Evolutionary conservation across 2,329 filamentous ascomycete genomes (phyloP).

Genomic region (Zymoseptoria pseudotritici): DNA sequence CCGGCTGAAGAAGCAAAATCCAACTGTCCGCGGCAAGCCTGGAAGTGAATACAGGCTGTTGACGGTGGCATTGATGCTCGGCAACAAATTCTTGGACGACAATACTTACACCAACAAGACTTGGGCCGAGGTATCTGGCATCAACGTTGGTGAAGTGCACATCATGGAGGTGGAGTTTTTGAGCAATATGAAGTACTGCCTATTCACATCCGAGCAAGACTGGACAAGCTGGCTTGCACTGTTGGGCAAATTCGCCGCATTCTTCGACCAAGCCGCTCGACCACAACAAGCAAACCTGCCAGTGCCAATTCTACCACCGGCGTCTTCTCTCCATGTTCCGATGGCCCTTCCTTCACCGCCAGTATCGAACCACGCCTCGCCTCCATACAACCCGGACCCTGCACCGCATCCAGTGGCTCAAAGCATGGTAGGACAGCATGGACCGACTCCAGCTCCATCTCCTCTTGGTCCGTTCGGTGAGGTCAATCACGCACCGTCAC

Average conservation of each 20-base stretch:
- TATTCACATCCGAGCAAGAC: slow-evolving; percentile 76
- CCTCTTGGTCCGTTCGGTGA: slow-evolving; percentile 32
- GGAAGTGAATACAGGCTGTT: slow-evolving; percentile 90
- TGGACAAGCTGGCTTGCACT: slow-evolving; percentile 85
- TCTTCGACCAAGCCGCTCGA: slow-evolving; percentile 62
- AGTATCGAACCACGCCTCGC: slow-evolving; percentile 44
- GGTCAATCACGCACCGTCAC: slow-evolving; percentile 31
- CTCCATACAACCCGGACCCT: slow-evolving; percentile 34
- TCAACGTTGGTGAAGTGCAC: slow-evolving; percentile 89
- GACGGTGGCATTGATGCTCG: slow-evolving; percentile 93
- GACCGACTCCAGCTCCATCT: slow-evolving; percentile 37
- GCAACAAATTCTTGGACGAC: slow-evolving; percentile 97
- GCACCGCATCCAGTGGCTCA: slow-evolving; percentile 35
- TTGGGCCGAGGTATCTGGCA: slow-evolving; percentile 95
- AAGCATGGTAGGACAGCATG: slow-evolving; percentile 26
- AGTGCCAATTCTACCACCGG: slow-evolving; percentile 37
- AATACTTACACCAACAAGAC: slow-evolving; percentile 99
- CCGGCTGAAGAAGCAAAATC: slow-evolving; percentile 82
- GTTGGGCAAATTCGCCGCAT: slow-evolving; percentile 73
- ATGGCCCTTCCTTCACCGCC: slow-evolving; percentile 46
- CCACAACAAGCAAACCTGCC: slow-evolving; percentile 28
- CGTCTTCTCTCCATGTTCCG: slow-evolving; percentile 42
- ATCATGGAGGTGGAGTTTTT: slow-evolving; percentile 99
- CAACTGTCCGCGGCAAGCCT: slow-evolving; percentile 77
- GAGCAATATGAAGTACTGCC: slow-evolving; percentile 93